Percentiles rank a stretch among this genome's conserved stretches.
These are phyloP conservation scores for Pharus latifolius DNA, from an alignment of 176 grass and related monocot species.

Conservation along the genomic window DNA sequence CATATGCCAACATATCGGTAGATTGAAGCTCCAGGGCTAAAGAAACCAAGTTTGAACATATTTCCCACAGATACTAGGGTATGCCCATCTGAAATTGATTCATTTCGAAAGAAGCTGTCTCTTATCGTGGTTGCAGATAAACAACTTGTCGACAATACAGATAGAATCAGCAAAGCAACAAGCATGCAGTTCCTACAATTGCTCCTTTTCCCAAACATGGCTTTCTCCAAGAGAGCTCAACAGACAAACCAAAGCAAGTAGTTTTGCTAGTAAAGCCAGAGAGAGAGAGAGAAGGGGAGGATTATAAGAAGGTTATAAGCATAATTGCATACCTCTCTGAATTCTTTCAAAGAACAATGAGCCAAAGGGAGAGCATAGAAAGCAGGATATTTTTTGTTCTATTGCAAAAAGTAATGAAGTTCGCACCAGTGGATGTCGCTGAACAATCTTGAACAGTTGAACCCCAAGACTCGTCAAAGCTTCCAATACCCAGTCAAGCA, in stretches of 20 bases:
- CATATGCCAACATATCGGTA: constrained; percentile 53
- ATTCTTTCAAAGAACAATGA: background rate
- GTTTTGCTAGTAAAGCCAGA: background rate
- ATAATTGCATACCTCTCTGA: constrained; percentile 2
- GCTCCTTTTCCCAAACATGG: background rate
- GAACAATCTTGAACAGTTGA: background rate
- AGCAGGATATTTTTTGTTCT: background rate
- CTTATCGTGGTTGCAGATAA: background rate
- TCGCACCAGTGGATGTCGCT: background rate
- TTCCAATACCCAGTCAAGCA: background rate
- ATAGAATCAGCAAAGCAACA: constrained; percentile 7
- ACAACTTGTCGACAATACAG: constrained; percentile 11
- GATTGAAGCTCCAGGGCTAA: constrained; percentile 22
- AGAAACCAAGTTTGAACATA: constrained; percentile 42
- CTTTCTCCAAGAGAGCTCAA: background rate
- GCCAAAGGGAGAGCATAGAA: background rate
- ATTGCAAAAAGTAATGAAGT: background rate
- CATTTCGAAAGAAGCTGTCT: constrained; percentile 11
- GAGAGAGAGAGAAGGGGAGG: background rate
- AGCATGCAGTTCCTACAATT: background rate
- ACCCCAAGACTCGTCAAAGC: too few relatives aligned
- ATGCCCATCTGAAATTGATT: constrained; percentile 40
- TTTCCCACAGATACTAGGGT: constrained; percentile 12
- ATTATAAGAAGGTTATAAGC: background rate
- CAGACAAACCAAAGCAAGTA: background rate